Percentiles rank a stretch among this genome's conserved stretches.
Evolutionary conservation across 345 rosid genomes (phyloP).

Genomic region (Gossypium stocksii): DNA sequence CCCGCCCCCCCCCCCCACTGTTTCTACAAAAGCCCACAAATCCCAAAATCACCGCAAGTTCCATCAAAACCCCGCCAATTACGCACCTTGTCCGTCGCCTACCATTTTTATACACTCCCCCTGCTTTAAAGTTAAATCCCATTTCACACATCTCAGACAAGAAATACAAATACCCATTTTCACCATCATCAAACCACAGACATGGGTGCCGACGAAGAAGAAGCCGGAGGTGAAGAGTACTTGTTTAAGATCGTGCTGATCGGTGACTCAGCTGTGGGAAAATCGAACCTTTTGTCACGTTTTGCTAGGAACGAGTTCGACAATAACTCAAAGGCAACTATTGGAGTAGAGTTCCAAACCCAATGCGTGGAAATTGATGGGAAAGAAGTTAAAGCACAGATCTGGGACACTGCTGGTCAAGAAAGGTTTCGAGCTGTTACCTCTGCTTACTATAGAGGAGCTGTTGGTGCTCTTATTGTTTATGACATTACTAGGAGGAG

Average conservation of each 20-base stretch:
- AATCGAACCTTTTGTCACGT: conserved; percentile 74
- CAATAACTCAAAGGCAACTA: conserved; percentile 82
- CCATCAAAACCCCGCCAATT: conserved; percentile 38
- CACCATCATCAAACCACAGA: neutral
- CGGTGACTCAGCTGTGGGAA: conserved; percentile 94
- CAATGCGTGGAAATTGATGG: conserved; percentile 80
- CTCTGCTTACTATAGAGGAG: conserved; percentile 94
- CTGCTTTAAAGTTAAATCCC: neutral
- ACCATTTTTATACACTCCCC: conserved; percentile 22
- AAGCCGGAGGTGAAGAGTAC: conserved; percentile 57
- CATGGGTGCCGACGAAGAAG: conserved; percentile 45
- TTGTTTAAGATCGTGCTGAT: conserved; percentile 85
- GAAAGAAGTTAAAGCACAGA: conserved; percentile 88
- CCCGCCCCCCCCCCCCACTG: neutral
- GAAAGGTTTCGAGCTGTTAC: conserved; percentile 94
- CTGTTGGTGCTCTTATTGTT: conserved; percentile 85
- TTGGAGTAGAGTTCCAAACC: conserved; percentile 92
- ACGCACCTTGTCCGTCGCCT: conserved; percentile 40
- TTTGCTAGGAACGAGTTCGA: conserved; percentile 87
- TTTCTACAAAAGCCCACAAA: neutral
- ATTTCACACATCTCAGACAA: conserved; percentile 3
- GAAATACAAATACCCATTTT: neutral
- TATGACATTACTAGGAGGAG: conserved; percentile 72
- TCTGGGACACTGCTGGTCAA: conserved; percentile 99
- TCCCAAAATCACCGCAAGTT: neutral